These are phyloP conservation scores for Fusarium sarcochroum DNA, from an alignment of 2,329 filamentous ascomycete species.

Conservation along the genomic window DNA sequence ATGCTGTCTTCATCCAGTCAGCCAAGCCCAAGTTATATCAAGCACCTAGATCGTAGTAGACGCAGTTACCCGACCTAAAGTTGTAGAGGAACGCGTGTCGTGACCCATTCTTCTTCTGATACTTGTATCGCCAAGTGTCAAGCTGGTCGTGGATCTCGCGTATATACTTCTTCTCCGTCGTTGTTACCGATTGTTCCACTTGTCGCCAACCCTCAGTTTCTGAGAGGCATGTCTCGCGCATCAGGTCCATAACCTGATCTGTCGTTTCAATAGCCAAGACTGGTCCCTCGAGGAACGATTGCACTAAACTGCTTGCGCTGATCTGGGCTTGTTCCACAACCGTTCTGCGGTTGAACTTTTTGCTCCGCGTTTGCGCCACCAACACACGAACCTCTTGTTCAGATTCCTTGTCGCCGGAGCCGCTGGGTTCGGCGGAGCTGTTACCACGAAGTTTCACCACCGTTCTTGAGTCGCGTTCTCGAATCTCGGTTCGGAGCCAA, in stretches of 20 bases:
- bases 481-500: conserved; percentile 86
- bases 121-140: conserved; percentile 71
- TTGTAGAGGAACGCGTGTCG: conserved; percentile 92
- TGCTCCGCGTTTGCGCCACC: conserved; percentile 84
- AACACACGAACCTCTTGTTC: conserved; percentile 88
- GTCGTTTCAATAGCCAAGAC: conserved; percentile 91
- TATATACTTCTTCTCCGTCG: conserved; percentile 85
- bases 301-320: conserved; percentile 72
- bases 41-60: conserved; percentile 85
- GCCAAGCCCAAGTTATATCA: conserved; percentile 17
- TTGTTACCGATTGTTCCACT: conserved; percentile 82
- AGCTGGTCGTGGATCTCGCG: conserved; percentile 86
- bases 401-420: conserved; percentile 54
- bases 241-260: conserved; percentile 83
- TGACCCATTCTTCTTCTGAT: conserved; percentile 66
- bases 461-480: conserved; percentile 79
- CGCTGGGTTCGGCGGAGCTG: conserved; percentile 49
- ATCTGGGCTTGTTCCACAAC: conserved; percentile 85
- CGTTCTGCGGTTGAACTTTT: conserved; percentile 89
- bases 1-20: neutral
- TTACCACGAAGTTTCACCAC: conserved; percentile 59
- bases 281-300: conserved; percentile 80
- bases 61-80: conserved; percentile 84
- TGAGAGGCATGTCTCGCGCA: conserved; percentile 80
- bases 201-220: conserved; percentile 88